Conservation (phyloP, 179 eudicot species). For the Beta corolliflora region DNA sequence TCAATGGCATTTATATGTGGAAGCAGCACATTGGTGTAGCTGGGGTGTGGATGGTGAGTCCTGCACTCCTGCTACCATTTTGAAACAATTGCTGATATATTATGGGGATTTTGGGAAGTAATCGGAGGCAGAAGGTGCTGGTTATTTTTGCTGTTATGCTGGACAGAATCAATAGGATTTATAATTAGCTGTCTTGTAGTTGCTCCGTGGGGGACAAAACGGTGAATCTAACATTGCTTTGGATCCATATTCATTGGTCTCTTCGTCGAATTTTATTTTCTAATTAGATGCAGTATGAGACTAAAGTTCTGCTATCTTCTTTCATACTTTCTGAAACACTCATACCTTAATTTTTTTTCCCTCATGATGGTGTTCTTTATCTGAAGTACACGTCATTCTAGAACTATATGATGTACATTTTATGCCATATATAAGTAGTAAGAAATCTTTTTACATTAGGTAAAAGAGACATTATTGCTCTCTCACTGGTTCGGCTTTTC, state of each 20-base stretch:
- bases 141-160: neutral
- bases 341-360: neutral
- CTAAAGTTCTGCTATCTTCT: neutral
- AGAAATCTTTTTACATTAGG: neutral
- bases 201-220: too few relatives aligned
- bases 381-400: neutral
- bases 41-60: too few relatives aligned
- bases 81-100: too few relatives aligned
- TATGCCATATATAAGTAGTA: neutral
- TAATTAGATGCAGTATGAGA: neutral
- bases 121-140: neutral
- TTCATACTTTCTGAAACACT: neutral
- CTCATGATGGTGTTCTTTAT: neutral
- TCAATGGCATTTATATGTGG: too few relatives aligned
- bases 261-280: neutral
- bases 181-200: neutral
- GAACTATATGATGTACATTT: neutral
- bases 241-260: too few relatives aligned
- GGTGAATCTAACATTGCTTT: too few relatives aligned
- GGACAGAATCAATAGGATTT: neutral
- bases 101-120: neutral
- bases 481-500: neutral
- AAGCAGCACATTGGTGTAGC: too few relatives aligned
- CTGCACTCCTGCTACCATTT: too few relatives aligned
- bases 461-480: too few relatives aligned